Base-by-base conservation (phyloP, 2,329 filamentous ascomycete genomes). In the Alternaria brassicae region DNA sequence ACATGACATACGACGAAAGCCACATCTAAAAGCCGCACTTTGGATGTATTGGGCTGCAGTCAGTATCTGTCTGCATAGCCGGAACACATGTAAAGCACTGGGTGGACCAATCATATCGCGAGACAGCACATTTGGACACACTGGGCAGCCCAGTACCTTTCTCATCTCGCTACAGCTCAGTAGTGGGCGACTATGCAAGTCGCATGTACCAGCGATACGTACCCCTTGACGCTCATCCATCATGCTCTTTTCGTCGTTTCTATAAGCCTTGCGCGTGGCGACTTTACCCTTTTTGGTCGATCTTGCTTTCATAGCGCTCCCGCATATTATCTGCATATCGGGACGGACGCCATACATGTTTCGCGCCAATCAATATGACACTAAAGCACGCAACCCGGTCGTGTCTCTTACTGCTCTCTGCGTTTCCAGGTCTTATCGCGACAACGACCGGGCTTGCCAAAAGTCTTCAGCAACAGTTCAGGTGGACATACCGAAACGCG, bases 31-130 rank as follows among this genome's bases (percentile, higher is more conserved):
- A 58, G 55, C 62, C 67, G 37, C 40, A 56, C 56, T 48, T 28
- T 51, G 39, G 61, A 75, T 69, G 63, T 67, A 76, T 75, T 75
- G 73, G 72, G 63, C 66, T 65, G 54, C 64, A 69, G 63, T 57
- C 60, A 66, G 63, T 68, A 71, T 67, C 63, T 70, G 61, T 69
- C 66, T 72, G 69, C 72, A 72, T 74, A 68, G 63, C 66, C 70
- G 72, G 67, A 60, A 76, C 71, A 68, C 51, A 68, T 64, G 68
- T 67, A 71, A 69, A 68, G 70, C 69, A 69, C 55, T 51, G 51
- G 25, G 49, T 53, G 42, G 53, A 64, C 75, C 74, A 77, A 77
- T 77, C 65, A 73, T 53, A 66, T 49, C 50, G 44, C 44, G 27
- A 49, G 70, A 71, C 64, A 54, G 60, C 65, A 52, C 62, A 42